Evolutionary conservation across 305 asterid species (phyloP), one percentile per base, ranked within the genome.

Genomic region (Plantago coronopus): DNA sequence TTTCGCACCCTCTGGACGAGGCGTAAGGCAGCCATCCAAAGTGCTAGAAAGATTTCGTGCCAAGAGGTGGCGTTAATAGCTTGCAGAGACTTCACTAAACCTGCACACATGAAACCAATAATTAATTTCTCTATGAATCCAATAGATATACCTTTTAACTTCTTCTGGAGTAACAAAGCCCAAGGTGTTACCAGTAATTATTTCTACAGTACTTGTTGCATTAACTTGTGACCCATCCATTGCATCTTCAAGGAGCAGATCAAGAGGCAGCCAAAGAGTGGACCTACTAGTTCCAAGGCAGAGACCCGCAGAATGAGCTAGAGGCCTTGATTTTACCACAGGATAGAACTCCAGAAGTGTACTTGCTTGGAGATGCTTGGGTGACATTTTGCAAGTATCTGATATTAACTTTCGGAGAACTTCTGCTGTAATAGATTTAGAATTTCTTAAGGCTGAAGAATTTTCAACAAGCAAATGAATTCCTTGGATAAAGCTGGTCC

Each of bases 21-120:
- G 73, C 91, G 93, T 57, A 93, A 81, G 73, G 97, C 94, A 40
- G 96, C 89, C 91, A 89, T 89, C 99, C 99, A 93, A 68, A 93
- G 95, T 63, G 91, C 99, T 61, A 93, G 82, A 78, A 93, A 93
- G 34, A 77, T 76, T 66, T 87, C 95, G 43, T 83, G 94, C 97
- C 99, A 93, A 66, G 94, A 78, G 61, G 91, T 74, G 15, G 83
- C 84, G 58, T 83, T 80, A 68, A 81, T 78, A 56, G 91, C 97
- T 73, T 87, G 91, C 70, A 93, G 99, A 62, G 94, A 80, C 74
- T 83, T 93, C 29, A 89, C 91, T 56, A 93, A 79, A 67, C 95
- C 98, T 91, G 87, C 66, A 70, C 67, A 61, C 65, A 46, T 13
- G 21, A 72, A 69, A 61, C 23, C 18, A 59, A 21, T 25, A 48